A percentile compares a stretch with the other conserved stretches of the same genome.
These are phyloP conservation scores for Brassica cretica DNA, from an alignment of 345 rosid species.

Conservation along the genomic window DNA sequence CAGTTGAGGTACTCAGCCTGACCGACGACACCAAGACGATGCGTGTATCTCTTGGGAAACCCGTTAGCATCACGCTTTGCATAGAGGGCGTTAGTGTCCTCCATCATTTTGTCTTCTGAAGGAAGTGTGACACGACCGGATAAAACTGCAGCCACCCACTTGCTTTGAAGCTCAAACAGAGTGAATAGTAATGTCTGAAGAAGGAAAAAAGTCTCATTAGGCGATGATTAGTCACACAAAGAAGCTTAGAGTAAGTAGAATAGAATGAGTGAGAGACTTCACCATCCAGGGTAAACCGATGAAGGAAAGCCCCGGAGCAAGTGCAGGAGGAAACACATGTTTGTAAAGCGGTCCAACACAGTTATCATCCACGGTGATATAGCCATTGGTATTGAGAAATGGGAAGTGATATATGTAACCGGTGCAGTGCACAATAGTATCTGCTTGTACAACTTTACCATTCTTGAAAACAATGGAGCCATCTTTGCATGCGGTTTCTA, in stretches of 20 bases:
- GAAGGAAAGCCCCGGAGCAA: slow-evolving; percentile 81
- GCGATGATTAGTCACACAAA: background rate
- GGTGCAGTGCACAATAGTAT: slow-evolving; percentile 75
- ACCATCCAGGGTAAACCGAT: slow-evolving; percentile 87
- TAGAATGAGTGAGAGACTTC: slow-evolving; percentile 16
- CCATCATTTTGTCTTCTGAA: slow-evolving; percentile 37
- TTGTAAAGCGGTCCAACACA: slow-evolving; percentile 79
- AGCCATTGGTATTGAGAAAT: slow-evolving; percentile 70
- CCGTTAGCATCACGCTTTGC: slow-evolving; percentile 51
- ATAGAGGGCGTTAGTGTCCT: slow-evolving; percentile 53
- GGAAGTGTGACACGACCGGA: slow-evolving; percentile 25
- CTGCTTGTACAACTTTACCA: slow-evolving; percentile 53
- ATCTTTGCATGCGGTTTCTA: slow-evolving; percentile 57
- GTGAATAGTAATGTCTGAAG: slow-evolving; percentile 25
- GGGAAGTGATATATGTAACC: slow-evolving; percentile 91
- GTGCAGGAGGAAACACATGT: slow-evolving; percentile 71
- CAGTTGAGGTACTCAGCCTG: slow-evolving; percentile 49
- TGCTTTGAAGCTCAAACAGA: slow-evolving; percentile 41
- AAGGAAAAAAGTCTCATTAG: background rate
- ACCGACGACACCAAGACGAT: slow-evolving; percentile 31
- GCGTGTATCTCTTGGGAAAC: slow-evolving; percentile 67
- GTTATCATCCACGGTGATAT: slow-evolving; percentile 69
- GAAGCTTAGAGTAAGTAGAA: background rate
- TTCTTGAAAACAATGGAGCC: slow-evolving; percentile 62
- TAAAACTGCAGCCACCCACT: slow-evolving; percentile 44